Evolutionary conservation across 2,329 filamentous ascomycete genomes (phyloP).

Genomic region (Cytospora chrysosperma): DNA sequence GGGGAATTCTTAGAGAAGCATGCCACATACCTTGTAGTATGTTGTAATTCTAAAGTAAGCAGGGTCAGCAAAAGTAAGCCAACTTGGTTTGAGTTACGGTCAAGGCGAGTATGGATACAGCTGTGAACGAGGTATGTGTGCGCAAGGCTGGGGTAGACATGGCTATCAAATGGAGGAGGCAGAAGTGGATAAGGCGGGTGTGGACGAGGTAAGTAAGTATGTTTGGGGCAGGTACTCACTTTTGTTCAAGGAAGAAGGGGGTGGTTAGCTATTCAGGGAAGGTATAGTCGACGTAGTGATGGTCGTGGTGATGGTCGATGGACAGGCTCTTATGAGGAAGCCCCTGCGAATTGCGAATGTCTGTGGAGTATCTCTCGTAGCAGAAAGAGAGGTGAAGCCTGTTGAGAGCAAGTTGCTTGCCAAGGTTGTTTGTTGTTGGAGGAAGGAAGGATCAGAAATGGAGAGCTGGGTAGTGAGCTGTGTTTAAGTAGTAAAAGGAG

Average conservation of each 20-base stretch:
- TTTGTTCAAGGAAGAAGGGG: no score
- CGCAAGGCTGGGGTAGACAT: no score
- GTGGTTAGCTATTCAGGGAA: no score
- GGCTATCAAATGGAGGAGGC: no score
- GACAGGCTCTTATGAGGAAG: neutral
- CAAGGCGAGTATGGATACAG: no score
- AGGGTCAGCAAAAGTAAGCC: neutral
- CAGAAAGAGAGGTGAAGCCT: neutral
- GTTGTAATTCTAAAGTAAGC: neutral
- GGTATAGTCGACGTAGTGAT: neutral
- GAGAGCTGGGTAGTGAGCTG: neutral
- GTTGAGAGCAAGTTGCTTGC: neutral
- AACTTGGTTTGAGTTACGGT: neutral
- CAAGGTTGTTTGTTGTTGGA: neutral
- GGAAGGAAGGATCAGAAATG: neutral
- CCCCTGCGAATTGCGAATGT: no score
- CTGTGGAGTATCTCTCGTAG: neutral
- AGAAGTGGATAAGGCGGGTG: no score
- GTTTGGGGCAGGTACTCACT: no score
- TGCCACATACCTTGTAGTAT: neutral
- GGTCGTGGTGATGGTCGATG: neutral
- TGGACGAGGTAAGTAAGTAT: no score
- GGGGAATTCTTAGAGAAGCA: neutral
- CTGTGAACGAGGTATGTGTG: no score
- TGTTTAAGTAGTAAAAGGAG: neutral